phyloP scores from a whole-genome alignment of 768 basidiomycete genomes.

The Strobilomyces dryophilus region DNA sequence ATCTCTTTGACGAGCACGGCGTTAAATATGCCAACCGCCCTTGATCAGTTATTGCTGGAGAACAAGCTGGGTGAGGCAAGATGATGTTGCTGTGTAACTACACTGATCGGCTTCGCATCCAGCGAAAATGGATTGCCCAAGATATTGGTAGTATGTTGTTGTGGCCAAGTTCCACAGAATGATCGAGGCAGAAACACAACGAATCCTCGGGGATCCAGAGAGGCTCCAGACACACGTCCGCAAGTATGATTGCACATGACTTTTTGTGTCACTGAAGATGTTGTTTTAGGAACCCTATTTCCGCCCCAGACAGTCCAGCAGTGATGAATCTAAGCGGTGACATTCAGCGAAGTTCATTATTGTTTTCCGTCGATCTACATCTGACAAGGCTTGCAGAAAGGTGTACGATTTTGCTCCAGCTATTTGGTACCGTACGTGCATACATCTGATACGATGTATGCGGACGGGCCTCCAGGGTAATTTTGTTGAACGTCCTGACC shows the following conservation, averaged over 20 bases:
- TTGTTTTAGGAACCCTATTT: not conserved
- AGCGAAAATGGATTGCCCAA: constrained; percentile 18
- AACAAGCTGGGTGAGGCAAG: constrained; percentile 20
- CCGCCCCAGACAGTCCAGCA: too few species aligned
- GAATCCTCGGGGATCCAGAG: not conserved
- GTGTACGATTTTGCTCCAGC: too few species aligned
- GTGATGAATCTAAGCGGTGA: too few species aligned
- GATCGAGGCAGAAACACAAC: constrained; percentile 1
- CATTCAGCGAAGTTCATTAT: too few species aligned
- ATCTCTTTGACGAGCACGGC: constrained; percentile 45
- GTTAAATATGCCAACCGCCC: constrained; percentile 36
- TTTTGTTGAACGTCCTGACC: too few species aligned
- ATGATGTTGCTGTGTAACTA: constrained; percentile 15
- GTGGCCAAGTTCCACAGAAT: not conserved
- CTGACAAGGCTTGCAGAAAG: too few species aligned
- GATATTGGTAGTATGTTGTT: not conserved
- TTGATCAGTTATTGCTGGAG: constrained; percentile 16
- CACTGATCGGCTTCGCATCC: constrained; percentile 11
- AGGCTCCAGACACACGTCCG: not conserved
- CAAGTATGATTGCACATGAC: not conserved
- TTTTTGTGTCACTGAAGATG: not conserved
- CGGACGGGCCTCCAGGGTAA: too few species aligned
- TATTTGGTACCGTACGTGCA: too few species aligned
- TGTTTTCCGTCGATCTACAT: too few species aligned
- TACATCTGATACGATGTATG: too few species aligned